phyloP scores from a whole-genome alignment of 2,329 filamentous ascomycete species.

The Aureobasidium melanogenum region DNA sequence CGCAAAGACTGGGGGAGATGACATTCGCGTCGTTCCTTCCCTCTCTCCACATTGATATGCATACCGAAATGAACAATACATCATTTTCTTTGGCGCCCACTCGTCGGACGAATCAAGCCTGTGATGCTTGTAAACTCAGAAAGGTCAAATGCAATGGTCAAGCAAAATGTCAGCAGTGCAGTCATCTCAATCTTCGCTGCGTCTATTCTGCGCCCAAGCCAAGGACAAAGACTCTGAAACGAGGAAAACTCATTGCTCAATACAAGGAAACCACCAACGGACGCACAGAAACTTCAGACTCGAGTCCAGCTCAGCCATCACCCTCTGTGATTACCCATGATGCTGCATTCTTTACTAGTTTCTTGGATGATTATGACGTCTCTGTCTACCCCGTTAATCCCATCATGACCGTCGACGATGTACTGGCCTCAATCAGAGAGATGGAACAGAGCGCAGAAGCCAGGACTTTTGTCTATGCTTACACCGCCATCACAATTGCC shows the following conservation, averaged over 20 bases:
- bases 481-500: constrained; percentile 38
- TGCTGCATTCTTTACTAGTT: constrained; percentile 32
- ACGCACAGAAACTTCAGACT: constrained; percentile 13
- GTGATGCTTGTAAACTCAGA: constrained; percentile 38
- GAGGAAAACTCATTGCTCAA: constrained; percentile 34
- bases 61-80: constrained; percentile 4
- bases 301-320: constrained; percentile 12
- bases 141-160: constrained; percentile 42
- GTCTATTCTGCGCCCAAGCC: constrained; percentile 34
- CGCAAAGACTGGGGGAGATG: background rate
- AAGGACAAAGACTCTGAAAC: constrained; percentile 29
- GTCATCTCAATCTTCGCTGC: constrained; percentile 37
- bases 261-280: constrained; percentile 30
- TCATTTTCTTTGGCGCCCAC: background rate
- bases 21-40: background rate
- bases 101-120: constrained; percentile 29
- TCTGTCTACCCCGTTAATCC: constrained; percentile 41
- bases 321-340: constrained; percentile 10
- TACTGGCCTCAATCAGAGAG: constrained; percentile 24
- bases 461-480: constrained; percentile 36
- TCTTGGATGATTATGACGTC: constrained; percentile 36
- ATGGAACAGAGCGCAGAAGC: constrained; percentile 33
- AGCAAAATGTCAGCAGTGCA: constrained; percentile 35
- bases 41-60: background rate
- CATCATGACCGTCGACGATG: constrained; percentile 34